Percentiles rank a stretch among this genome's conserved stretches.
These are phyloP conservation scores for Lactarius indigo DNA, from an alignment of 768 basidiomycete genomes.

Conservation along the genomic window DNA sequence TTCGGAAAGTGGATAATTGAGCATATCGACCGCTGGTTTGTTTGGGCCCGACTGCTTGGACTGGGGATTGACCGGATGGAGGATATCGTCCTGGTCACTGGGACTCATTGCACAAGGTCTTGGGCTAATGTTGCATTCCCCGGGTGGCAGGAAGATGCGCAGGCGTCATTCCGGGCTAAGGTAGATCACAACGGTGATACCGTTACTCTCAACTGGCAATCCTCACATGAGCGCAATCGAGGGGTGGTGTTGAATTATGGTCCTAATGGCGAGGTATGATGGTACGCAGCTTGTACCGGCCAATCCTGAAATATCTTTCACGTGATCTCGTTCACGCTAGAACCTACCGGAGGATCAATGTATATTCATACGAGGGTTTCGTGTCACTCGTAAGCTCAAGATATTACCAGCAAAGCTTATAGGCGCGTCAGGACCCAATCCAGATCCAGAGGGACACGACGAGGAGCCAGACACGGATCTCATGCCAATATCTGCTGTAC, in stretches of 20 bases:
- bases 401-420: not conserved
- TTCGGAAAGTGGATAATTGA: too few species aligned
- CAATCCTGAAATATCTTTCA: not conserved
- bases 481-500: not conserved
- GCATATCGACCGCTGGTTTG: too few species aligned
- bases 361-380: not conserved
- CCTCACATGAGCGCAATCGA: too few species aligned
- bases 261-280: too few species aligned
- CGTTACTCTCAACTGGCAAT: too few species aligned
- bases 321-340: not conserved
- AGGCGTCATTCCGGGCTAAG: not conserved
- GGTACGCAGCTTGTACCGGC: too few species aligned
- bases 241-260: too few species aligned
- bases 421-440: not conserved
- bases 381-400: not conserved
- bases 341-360: not conserved
- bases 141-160: not conserved
- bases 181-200: not conserved
- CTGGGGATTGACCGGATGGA: too few species aligned
- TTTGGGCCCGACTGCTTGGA: too few species aligned
- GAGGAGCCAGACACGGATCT: not conserved
- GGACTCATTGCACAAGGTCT: not conserved
- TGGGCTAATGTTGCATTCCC: constrained; percentile 3
- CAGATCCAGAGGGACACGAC: not conserved
- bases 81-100: not conserved